phyloP scores from a whole-genome alignment of 2,329 filamentous ascomycete species.

The Bipolaris zeicola region DNA sequence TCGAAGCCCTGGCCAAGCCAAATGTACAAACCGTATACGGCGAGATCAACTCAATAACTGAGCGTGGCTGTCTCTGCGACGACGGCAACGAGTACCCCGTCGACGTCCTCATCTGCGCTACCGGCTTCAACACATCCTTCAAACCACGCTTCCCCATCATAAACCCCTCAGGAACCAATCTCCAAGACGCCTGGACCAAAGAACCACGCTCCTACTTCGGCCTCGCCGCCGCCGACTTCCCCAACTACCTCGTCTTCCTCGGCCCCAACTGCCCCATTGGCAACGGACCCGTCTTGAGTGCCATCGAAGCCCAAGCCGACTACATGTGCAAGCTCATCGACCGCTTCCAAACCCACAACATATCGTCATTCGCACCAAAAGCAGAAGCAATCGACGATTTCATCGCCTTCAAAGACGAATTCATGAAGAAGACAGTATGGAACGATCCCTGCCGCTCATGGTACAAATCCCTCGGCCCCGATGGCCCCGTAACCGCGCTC shows the following conservation, averaged over 20 bases:
- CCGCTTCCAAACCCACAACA: conserved; percentile 57
- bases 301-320: conserved; percentile 56
- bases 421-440: conserved; percentile 56
- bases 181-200: conserved; percentile 53
- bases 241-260: conserved; percentile 54
- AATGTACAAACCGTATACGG: conserved; percentile 52
- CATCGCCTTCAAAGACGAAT: conserved; percentile 53
- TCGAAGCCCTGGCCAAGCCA: conserved; percentile 50
- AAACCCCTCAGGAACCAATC: conserved; percentile 45
- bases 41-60: conserved; percentile 43
- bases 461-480: conserved; percentile 45
- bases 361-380: conserved; percentile 53
- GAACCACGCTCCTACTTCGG: conserved; percentile 54
- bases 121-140: conserved; percentile 48
- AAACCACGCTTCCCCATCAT: conserved; percentile 55
- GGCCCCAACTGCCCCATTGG: conserved; percentile 52
- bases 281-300: conserved; percentile 51
- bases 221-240: conserved; percentile 54
- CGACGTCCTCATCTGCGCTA: conserved; percentile 47
- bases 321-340: conserved; percentile 59
- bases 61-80: conserved; percentile 47
- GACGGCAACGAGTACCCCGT: conserved; percentile 44
- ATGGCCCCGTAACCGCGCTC: conserved; percentile 49
- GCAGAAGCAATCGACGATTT: conserved; percentile 57
- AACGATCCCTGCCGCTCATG: conserved; percentile 53